Evolutionary conservation across 179 eudicot species (phyloP).

Genomic region (Sideroxylon spinosum): DNA sequence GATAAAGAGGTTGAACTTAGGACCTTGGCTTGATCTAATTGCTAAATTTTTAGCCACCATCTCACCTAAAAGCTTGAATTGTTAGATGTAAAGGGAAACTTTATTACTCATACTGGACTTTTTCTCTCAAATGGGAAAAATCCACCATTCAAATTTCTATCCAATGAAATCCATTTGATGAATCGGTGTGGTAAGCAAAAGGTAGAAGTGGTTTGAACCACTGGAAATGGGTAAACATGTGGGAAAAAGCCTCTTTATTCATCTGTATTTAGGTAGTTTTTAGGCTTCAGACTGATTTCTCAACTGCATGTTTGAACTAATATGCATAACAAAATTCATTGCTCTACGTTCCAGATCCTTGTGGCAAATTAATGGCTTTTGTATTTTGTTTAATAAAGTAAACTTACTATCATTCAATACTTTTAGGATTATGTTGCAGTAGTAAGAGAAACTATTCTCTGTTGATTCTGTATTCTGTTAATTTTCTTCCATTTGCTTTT

Average conservation of each 20-base stretch:
- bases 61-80: too few species aligned
- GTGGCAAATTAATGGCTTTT: not conserved
- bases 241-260: too few species aligned
- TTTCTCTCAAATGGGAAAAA: too few species aligned
- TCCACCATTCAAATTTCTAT: not conserved
- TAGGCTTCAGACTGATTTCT: not conserved
- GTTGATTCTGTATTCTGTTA: conserved; percentile 13
- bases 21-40: too few species aligned
- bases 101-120: too few species aligned
- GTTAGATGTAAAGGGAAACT: too few species aligned
- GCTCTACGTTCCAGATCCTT: too few species aligned
- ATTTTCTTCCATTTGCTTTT: conserved; percentile 5
- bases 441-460: not conserved
- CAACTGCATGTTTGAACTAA: not conserved
- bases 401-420: not conserved
- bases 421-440: not conserved
- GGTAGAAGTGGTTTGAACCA: not conserved
- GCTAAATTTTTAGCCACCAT: too few species aligned
- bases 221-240: too few species aligned
- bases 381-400: not conserved
- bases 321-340: not conserved
- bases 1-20: too few species aligned
- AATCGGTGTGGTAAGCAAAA: not conserved
- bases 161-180: conserved; percentile 4
- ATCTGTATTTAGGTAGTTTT: not conserved